Evolutionary conservation across 179 eudicot genomes (phyloP).

Genomic region (Amaranthus tricolor): DNA sequence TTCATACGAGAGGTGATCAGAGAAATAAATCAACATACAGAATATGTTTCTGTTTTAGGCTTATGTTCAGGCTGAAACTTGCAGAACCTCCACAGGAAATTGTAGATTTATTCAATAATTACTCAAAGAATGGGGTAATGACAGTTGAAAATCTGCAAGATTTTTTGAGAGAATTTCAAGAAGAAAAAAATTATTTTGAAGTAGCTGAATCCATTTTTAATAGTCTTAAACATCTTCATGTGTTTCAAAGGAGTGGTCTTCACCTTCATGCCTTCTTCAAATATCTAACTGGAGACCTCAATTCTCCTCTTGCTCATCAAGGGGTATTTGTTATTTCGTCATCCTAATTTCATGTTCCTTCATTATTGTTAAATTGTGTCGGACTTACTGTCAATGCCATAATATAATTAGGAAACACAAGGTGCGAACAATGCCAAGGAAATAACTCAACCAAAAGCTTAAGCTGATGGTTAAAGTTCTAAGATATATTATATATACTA

Average conservation of each 20-base stretch:
- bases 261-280: conserved; percentile 46
- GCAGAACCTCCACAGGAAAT: conserved; percentile 49
- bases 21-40: conserved; percentile 26
- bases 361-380: no score
- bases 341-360: no score
- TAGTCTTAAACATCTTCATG: conserved; percentile 38
- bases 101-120: conserved; percentile 28
- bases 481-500: no score
- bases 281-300: conserved; percentile 46
- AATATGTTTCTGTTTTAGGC: conserved; percentile 43
- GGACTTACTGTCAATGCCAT: no score
- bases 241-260: conserved; percentile 44
- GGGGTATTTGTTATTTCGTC: conserved; percentile 26
- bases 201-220: conserved; percentile 39
- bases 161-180: conserved; percentile 41
- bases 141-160: conserved; percentile 30
- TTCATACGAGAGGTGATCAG: conserved; percentile 4
- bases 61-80: conserved; percentile 36
- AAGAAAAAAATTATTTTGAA: conserved; percentile 30
- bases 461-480: no score
- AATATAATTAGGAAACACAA: no score
- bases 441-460: no score
- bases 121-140: conserved; percentile 46
- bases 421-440: no score
- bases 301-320: conserved; percentile 41